Base-by-base conservation (phyloP, 1,284 basidiomycete species). In the Leccinum subrobustum region DNA sequence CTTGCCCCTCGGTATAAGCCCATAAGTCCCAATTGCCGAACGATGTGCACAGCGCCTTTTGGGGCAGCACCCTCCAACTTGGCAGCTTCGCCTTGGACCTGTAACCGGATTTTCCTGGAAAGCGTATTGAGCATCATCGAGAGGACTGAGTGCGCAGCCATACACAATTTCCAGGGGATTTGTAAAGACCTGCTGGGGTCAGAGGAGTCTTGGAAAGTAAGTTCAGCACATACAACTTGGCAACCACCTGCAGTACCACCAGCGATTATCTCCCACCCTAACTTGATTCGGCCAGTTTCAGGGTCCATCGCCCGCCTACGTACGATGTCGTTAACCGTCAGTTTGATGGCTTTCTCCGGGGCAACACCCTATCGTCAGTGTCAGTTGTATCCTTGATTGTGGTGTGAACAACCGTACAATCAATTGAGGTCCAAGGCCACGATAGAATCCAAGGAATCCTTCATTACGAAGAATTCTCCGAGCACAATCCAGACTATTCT, bases 271-370 rank as follows among this genome's bases (percentile, higher is more conserved):
- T 99, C 97, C 91, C 93, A 96, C 18, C 73, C 71, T 37, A 98
- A 71, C 57, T 89, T 85, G 74, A 99, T 98, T 60, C 91, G 84
- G 23, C 97, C 97, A 6, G 96, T 98, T 75, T 96, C 93, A 33
- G 95, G 93, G 76, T 99, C 95, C 76, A 88, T 96, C 12, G 89
- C 87, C 60, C 87, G 84, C 18, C 86, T 82, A 58, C 96, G 88
- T 37, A 99, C 84, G 57, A 97, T 79, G 72, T 98, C 96, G 79
- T 99, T 99, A 65, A 99, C 90, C 3, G 96, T 97, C 61, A 96
- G 79, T 76, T 99, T 97, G 78, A 97, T 96, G 11, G 95, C 95
- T 79, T 97, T 99, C 77, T 99, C 96, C 12, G 96, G 96, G 12
- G 96, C 97, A 48, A 99, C 96, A 70, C 96, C 96, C 92, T 95